Evolutionary conservation across 805 yeast species (phyloP).

Genomic region (Jamesozyma gamospora): DNA sequence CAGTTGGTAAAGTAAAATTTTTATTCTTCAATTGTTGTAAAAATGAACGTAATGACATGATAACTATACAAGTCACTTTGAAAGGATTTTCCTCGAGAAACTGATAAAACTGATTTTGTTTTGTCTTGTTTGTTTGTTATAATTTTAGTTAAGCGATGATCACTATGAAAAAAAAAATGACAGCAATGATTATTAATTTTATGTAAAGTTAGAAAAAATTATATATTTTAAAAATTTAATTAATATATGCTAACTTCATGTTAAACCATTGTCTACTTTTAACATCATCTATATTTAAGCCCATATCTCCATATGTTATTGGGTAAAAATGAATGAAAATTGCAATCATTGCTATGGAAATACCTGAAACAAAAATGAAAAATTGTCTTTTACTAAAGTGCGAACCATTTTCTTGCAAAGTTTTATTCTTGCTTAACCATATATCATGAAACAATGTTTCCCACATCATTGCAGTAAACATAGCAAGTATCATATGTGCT

Average conservation of each 20-base stretch:
- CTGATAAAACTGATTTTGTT: no score
- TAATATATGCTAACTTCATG: slow-evolving; percentile 81
- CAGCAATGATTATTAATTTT: no score
- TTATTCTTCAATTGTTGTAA: slow-evolving; percentile 1
- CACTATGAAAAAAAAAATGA: no score
- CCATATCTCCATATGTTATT: slow-evolving; percentile 67
- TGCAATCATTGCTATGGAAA: not conserved
- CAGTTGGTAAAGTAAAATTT: not conserved
- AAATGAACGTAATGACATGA: slow-evolving; percentile 5
- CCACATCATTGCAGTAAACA: slow-evolving; percentile 69
- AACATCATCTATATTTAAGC: slow-evolving; percentile 54
- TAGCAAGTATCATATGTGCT: slow-evolving; percentile 82
- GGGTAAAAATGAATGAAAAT: slow-evolving; percentile 70
- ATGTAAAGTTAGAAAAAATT: no score
- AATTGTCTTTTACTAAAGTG: slow-evolving; percentile 18
- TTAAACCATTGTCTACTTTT: slow-evolving; percentile 67
- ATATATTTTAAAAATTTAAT: slow-evolving; percentile 37
- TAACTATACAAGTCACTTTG: no score
- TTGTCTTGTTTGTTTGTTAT: no score
- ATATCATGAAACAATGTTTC: slow-evolving; percentile 66
- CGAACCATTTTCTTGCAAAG: no score
- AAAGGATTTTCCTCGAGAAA: no score
- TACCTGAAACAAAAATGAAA: slow-evolving; percentile 7
- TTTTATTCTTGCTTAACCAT: no score
- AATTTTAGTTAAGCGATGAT: not conserved